Base-by-base conservation (phyloP, 1,284 basidiomycete genomes). In the Pseudozyma sp. region DNA sequence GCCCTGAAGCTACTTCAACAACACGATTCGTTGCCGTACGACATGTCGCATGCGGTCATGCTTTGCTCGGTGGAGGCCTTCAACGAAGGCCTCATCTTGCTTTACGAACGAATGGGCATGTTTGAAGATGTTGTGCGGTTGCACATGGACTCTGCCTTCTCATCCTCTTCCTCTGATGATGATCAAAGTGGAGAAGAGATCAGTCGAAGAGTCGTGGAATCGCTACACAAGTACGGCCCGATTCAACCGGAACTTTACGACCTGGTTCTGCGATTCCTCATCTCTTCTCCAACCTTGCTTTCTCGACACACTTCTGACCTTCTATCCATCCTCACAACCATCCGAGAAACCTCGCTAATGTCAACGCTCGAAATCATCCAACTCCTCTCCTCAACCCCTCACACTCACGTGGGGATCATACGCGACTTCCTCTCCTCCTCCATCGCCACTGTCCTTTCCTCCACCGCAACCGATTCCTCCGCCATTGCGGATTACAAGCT, bases 21-120 rank as follows among this genome's bases (percentile, higher is more conserved):
- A 54, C 72, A 76, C 45, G 39, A 43, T 31, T 56, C 19, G 21
- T 25, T 96, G 9, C 94, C 94, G 0, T 96, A 94, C 83, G 95
- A 98, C 79, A 88, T 90, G 1, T 93, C 90, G 58, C 95, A 98
- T 83, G 96, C 95, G 3, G 87, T 99, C 31, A 92, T 99, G 45
- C 88, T 99, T 0, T 99, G 95, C 86, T 92, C 94, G 7, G 93
- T 91, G 47, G 89, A 89, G 39, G 88, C 87, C 3, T 97, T 94
- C 83, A 94, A 91, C 0, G 89, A 90, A 0, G 96, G 96, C 0
- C 88, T 97, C 11, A 91, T 98, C 0, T 87, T 93, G 10, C 87
- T 99, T 0, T 98, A 95, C 92, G 96, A 98, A 86, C 90, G 90
- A 58, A 88, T 95, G 87, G 94, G 92, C 3, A 95, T 98, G 95